These are phyloP conservation scores for Begonia fuchsioides DNA, from an alignment of 306 rosid genomes.

Conservation along the genomic window DNA sequence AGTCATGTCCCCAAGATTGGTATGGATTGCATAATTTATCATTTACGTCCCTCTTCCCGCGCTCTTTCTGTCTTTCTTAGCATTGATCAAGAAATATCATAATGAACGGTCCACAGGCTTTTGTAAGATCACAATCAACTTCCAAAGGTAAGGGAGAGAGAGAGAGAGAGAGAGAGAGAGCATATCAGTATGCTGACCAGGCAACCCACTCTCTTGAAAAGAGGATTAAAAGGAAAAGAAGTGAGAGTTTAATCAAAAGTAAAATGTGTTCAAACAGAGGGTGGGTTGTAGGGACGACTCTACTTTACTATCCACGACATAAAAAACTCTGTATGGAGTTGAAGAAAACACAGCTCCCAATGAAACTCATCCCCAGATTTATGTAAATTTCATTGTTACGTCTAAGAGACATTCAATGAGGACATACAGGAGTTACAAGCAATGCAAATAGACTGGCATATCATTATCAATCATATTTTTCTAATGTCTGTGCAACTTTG, in stretches of 20 bases:
- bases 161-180: slow-evolving; percentile 2
- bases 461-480: too few species aligned
- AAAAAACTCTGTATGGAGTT: slow-evolving; percentile 4
- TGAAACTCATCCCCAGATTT: slow-evolving; percentile 1
- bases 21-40: too few species aligned
- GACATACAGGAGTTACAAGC: too few species aligned
- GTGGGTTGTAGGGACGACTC: slow-evolving; percentile 10
- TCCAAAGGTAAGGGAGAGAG: too few species aligned
- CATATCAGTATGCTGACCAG: slow-evolving; percentile 2
- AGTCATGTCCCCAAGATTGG: too few species aligned
- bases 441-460: too few species aligned
- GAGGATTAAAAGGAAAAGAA: slow-evolving; percentile 6
- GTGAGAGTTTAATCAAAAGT: background rate
- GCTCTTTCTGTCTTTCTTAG: too few species aligned
- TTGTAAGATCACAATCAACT: slow-evolving; percentile 1
- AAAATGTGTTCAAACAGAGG: slow-evolving; percentile 3
- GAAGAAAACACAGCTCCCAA: background rate
- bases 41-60: too few species aligned
- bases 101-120: slow-evolving; percentile 4
- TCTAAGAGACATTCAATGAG: too few species aligned
- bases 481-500: too few species aligned
- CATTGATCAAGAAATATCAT: too few species aligned
- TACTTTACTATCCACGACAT: slow-evolving; percentile 7
- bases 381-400: too few species aligned
- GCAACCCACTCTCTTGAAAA: slow-evolving; percentile 7